A percentile compares a stretch with the other conserved stretches of the same genome.
Evolutionary conservation across 1,139 yeast species (phyloP).

Genomic region (Yamadazyma epiphylla): DNA sequence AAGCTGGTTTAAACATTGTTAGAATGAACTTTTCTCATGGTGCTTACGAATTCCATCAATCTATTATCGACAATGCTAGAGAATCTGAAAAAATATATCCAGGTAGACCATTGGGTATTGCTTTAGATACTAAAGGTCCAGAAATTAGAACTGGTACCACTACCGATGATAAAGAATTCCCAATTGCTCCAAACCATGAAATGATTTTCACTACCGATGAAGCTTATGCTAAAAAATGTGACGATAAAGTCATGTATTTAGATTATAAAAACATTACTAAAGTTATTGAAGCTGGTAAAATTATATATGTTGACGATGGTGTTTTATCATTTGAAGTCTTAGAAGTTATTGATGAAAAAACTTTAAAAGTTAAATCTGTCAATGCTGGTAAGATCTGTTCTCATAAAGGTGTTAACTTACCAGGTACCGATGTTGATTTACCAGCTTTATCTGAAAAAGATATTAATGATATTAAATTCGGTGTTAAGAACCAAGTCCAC

Average conservation of each 20-base stretch:
- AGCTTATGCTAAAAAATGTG: constrained; percentile 63
- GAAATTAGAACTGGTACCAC: constrained; percentile 99
- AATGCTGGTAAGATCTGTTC: constrained; percentile 95
- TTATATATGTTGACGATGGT: constrained; percentile 96
- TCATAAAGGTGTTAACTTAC: constrained; percentile 98
- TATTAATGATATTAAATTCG: constrained; percentile 83
- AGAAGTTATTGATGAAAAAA: constrained; percentile 72
- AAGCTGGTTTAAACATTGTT: constrained; percentile 95
- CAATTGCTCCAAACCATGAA: constrained; percentile 81
- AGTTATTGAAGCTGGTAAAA: constrained; percentile 82
- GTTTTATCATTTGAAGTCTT: constrained; percentile 91
- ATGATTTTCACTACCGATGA: constrained; percentile 93
- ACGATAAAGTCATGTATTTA: constrained; percentile 77
- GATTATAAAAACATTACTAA: constrained; percentile 96
- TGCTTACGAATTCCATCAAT: constrained; percentile 92
- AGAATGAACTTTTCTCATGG: constrained; percentile 99
- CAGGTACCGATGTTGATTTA: constrained; percentile 97
- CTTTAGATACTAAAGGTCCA: constrained; percentile 99
- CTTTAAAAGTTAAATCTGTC: constrained; percentile 81
- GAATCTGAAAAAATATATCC: constrained; percentile 85
- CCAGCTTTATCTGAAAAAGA: constrained; percentile 98
- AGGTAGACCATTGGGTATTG: constrained; percentile 97
- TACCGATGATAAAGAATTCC: constrained; percentile 68
- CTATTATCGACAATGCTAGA: constrained; percentile 93
- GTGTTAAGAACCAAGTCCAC: constrained; percentile 95